Conservation (phyloP, 352 stramenopile genomes). For the Phytophthora pluvialis region DNA sequence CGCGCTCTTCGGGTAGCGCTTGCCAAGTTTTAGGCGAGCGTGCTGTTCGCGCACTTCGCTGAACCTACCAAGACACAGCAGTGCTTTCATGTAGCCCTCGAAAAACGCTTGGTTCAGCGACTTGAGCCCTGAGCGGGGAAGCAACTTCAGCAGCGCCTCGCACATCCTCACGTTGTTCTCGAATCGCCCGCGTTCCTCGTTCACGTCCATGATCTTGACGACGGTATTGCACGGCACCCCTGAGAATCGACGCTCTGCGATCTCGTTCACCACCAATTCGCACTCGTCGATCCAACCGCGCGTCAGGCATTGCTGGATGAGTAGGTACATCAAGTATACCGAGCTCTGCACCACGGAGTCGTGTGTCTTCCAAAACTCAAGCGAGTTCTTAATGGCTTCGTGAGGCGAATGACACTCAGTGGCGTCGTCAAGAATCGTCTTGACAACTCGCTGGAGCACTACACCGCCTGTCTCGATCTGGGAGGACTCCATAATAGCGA, state of each 20-base stretch:
- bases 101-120: constrained; percentile 28
- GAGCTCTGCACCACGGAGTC: neutral
- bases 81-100: constrained; percentile 24
- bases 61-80: constrained; percentile 13
- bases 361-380: constrained; percentile 5
- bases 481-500: neutral
- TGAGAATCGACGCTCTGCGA: constrained; percentile 17
- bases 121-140: constrained; percentile 2
- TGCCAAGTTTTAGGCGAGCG: constrained; percentile 12
- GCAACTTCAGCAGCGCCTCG: constrained; percentile 11
- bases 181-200: constrained; percentile 4
- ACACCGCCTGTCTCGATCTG: neutral
- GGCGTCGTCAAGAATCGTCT: constrained; percentile 1
- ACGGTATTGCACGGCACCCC: constrained; percentile 23
- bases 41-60: constrained; percentile 13
- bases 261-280: constrained; percentile 22
- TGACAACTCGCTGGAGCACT: constrained; percentile 3
- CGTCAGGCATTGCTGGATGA: constrained; percentile 22
- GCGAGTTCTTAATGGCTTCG: constrained; percentile 1
- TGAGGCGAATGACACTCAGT: neutral
- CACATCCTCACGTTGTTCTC: constrained; percentile 18
- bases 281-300: constrained; percentile 28
- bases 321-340: neutral
- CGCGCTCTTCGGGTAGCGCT: neutral
- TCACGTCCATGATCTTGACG: neutral